Evolutionary conservation across 2,329 filamentous ascomycete species (phyloP), one percentile per base, ranked within the genome.

Genomic region (Coniochaeta hoffmannii): DNA sequence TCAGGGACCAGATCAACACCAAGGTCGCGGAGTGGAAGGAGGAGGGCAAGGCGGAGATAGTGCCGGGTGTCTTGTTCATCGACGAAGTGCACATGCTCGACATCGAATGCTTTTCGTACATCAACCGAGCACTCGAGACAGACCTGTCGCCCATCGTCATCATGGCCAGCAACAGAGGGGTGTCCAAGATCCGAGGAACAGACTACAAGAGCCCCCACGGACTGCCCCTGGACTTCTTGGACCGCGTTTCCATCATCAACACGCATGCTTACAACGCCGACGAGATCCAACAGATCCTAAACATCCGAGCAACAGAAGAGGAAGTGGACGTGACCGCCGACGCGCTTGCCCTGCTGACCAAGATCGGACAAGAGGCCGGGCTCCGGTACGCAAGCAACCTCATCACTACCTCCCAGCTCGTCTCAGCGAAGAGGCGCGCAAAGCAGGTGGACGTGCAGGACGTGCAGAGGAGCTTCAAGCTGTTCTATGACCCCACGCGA

Each of bases 11-110:
- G 77, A 99, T 99, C 79, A 96, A 99, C 76, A 97, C 90, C 63
- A 99, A 99, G 74, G 92, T 99, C 2, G 92, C 87, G 50, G 94
- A 99, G 73, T 99, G 94, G 94, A 97, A 96, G 73, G 94, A 99
- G 72, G 94, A 99, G 74, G 94, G 94, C 74, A 99, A 99, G 73
- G 94, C 94, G 3, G 92, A 96, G 74, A 97, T 99, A 55, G 91
- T 99, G 0, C 94, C 94, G 0, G 94, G 94, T 49, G 94, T 99
- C 8, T 77, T 99, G 8, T 99, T 99, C 78, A 96, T 99, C 66
- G 94, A 99, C 66, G 94, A 99, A 76, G 93, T 99, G 5, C 94
- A 99, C 78, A 97, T 99, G 93, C 88, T 99, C 56, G 94, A 99
- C 70, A 97, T 97, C 61, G 94, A 99, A 73, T 97, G 93, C 77